Evolutionary conservation across 768 basidiomycete species (phyloP).

Genomic region (Neoboletus brunneissimus): DNA sequence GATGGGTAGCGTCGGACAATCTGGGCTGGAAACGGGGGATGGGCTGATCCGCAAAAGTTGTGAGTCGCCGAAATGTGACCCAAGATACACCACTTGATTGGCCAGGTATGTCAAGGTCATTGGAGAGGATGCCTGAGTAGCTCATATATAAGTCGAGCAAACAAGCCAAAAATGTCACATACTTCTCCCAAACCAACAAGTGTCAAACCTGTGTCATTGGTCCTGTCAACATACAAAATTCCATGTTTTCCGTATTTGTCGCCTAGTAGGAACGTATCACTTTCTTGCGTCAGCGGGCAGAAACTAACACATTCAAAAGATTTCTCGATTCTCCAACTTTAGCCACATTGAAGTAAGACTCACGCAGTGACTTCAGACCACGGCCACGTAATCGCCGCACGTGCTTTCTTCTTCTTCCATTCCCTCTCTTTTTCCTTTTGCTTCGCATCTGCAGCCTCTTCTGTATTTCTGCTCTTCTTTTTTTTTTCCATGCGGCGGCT

Average conservation of each 20-base stretch:
- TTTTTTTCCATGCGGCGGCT: slow-evolving; percentile 49
- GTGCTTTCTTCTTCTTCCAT: slow-evolving; percentile 51
- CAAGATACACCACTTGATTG: slow-evolving; percentile 68
- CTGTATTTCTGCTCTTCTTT: slow-evolving; percentile 44
- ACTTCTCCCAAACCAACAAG: slow-evolving; percentile 75
- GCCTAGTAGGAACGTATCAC: slow-evolving; percentile 56
- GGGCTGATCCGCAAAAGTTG: slow-evolving; percentile 64
- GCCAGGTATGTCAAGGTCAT: slow-evolving; percentile 71
- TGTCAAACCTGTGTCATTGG: slow-evolving; percentile 39
- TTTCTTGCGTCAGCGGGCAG: slow-evolving; percentile 46
- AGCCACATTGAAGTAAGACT: slow-evolving; percentile 21
- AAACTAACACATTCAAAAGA: slow-evolving; percentile 37
- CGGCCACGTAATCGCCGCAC: slow-evolving; percentile 65
- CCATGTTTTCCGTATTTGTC: slow-evolving; percentile 71
- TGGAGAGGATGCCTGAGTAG: slow-evolving; percentile 61
- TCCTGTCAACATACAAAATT: slow-evolving; percentile 53
- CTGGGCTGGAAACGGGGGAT: slow-evolving; percentile 40
- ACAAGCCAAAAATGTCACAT: slow-evolving; percentile 7
- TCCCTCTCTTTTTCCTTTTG: slow-evolving; percentile 59
- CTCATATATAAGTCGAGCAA: slow-evolving; percentile 6
- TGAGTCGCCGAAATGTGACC: slow-evolving; percentile 80
- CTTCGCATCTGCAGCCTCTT: slow-evolving; percentile 44
- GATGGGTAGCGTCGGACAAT: slow-evolving; percentile 49
- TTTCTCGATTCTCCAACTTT: not conserved
- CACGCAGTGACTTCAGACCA: slow-evolving; percentile 74